Base-by-base conservation (phyloP, 2,329 filamentous ascomycete species). In the Cytospora piceae region DNA sequence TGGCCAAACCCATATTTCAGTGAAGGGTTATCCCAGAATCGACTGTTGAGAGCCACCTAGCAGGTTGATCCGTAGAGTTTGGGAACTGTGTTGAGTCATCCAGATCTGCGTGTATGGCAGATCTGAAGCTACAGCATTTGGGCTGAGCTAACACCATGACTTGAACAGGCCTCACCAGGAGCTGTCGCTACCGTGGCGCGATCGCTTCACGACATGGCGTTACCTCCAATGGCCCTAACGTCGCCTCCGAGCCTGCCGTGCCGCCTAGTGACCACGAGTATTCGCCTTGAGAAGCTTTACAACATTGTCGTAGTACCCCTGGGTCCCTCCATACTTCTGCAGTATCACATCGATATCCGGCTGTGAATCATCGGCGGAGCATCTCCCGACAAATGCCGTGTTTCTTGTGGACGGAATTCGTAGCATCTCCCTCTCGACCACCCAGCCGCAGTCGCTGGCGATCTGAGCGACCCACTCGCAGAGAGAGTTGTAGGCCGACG, bases 351-450 rank as follows among this genome's bases (percentile, higher is more conserved):
- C 64, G 27, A 86, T 71, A 58, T 84, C 77, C 6, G 80, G 69
- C 12, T 79, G 71, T 3, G 71, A 71, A 0, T 64, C 53, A 0
- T 69, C 56, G 57, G 67, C 71, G 5, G 71, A 73, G 58, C 77
- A 77, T 37, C 92, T 84, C 4, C 94, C 94, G 51, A 98, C 74
- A 34, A 99, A 80, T 0, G 89, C 92, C 22, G 89, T 87, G 76
- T 98, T 98, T 68, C 95, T 83, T 49, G 94, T 97, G 75, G 92
- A 96, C 0, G 95, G 95, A 68, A 99, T 98, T 55, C 94, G 84
- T 72, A 99, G 77, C 81, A 95, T 88, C 72, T 97, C 94, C 69
- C 85, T 91, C 77, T 98, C 93, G 0, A 92, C 84, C 6, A 82
- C 78, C 82, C 89, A 97, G 2, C 91, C 91, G 69, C 93, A 87